Base-by-base conservation (phyloP, 768 basidiomycete genomes). In the Trametes elegans region DNA sequence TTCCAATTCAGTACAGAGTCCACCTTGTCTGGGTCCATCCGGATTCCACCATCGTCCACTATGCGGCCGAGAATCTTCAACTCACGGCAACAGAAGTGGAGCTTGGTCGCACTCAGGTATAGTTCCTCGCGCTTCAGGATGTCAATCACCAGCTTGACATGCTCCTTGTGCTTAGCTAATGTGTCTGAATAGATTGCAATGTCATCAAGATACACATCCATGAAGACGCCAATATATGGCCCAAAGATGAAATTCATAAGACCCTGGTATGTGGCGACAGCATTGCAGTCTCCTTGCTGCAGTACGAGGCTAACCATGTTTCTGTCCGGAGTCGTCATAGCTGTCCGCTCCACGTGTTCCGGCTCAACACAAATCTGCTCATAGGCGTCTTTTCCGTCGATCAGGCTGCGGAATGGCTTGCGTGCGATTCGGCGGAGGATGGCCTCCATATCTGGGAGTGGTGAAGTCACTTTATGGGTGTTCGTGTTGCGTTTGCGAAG, bases 21-120 rank as follows among this genome's bases (percentile, higher is more conserved):
- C 0, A 80, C 75, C 38, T 79, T 80, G 18, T 72, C 59, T 0
- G 74, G 74, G 32, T 79, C 76, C 74, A 79, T 78, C 0, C 46
- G 44, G 19, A 80, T 76, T 0, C 77, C 75, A 0, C 70, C n/a
- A 16, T 72, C 64, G 19, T 71, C 67, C 1, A 80, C 53, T 0
- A 77, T 55, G 0, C 65, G 66, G 0, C 76, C 76, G 0, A 78
- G 54, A 23, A 64, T 40, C 23, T 62, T 64, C 50, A 68, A 27
- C 21, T 57, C 39, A 0, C 35, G 10, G 1, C 46, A 46, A 11
- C 67, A 59, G 46, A 69, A 64, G 10, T 67, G 57, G 7, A 69
- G 43, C 53, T 68, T 68, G 5, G 53, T 19, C 0, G 53, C 39
- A 14, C 58, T 58, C 3, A 68, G 53, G 52, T 52, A 69, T n/a